phyloP scores from a whole-genome alignment of 2,329 filamentous ascomycete species.

The Ceratocystis eucalypticola region DNA sequence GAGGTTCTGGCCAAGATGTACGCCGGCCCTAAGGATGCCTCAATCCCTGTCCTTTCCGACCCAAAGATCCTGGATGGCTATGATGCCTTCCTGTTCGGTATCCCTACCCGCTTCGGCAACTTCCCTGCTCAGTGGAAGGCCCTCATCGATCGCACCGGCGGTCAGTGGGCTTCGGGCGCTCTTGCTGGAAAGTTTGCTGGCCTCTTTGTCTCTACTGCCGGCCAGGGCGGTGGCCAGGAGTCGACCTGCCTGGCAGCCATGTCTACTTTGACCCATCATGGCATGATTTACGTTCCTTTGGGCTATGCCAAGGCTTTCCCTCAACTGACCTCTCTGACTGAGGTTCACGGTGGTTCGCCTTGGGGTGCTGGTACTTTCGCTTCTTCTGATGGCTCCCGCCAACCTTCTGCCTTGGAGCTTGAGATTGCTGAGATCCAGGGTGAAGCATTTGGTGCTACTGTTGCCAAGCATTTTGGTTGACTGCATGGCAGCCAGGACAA shows the following conservation, averaged over 20 bases:
- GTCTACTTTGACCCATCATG: conserved; percentile 83
- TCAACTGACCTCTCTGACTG: conserved; percentile 54
- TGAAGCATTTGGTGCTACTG: conserved; percentile 64
- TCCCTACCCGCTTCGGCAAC: conserved; percentile 93
- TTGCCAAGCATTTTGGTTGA: conserved; percentile 64
- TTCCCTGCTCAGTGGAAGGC: conserved; percentile 92
- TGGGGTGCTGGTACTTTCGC: conserved; percentile 95
- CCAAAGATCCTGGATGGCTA: conserved; percentile 53
- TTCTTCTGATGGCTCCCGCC: conserved; percentile 63
- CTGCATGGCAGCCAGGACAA: conserved; percentile 48
- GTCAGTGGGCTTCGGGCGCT: conserved; percentile 64
- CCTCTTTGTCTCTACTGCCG: conserved; percentile 78
- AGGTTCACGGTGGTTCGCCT: conserved; percentile 73
- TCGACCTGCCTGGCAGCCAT: conserved; percentile 66
- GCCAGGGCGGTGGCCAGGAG: conserved; percentile 83
- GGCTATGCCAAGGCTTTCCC: conserved; percentile 74
- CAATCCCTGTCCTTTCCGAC: conserved; percentile 49
- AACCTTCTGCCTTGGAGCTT: conserved; percentile 63
- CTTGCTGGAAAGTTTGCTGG: conserved; percentile 84
- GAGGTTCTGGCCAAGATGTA: conserved; percentile 86
- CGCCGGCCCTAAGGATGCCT: conserved; percentile 60
- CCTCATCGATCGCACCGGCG: conserved; percentile 83
- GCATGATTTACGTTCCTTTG: conserved; percentile 89
- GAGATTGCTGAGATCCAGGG: conserved; percentile 72
- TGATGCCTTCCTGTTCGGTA: conserved; percentile 83